These are phyloP conservation scores for Microdochium paspali DNA, from an alignment of 2,329 filamentous ascomycete genomes.

Conservation along the genomic window DNA sequence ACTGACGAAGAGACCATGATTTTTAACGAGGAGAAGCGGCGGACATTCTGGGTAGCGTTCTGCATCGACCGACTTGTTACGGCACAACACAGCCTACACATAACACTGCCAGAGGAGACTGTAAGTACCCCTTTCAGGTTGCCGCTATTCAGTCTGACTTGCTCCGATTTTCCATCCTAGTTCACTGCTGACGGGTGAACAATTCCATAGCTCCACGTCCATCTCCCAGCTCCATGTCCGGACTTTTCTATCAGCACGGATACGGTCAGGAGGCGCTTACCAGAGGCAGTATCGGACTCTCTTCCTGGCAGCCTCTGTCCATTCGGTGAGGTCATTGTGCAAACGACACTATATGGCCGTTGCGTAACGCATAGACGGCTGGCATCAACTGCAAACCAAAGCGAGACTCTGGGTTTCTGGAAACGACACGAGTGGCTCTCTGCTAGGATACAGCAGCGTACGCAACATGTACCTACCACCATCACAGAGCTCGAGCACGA, in stretches of 20 bases:
- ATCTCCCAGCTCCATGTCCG: background rate
- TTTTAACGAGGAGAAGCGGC: background rate
- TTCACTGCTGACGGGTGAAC: background rate
- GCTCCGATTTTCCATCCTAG: background rate
- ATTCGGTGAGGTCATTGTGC: background rate
- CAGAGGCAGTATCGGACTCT: background rate
- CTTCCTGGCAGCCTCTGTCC: background rate
- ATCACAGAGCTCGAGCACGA: background rate
- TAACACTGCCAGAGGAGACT: background rate
- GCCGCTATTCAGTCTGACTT: too few species aligned
- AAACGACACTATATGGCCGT: background rate
- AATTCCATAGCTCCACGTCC: background rate
- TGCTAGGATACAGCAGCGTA: background rate
- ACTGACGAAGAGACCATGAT: background rate
- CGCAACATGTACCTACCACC: background rate
- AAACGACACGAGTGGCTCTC: background rate
- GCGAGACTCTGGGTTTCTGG: background rate
- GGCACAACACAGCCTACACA: background rate
- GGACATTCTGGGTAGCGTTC: background rate
- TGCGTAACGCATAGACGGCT: background rate
- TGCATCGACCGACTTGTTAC: background rate
- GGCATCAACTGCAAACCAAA: background rate
- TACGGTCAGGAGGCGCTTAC: background rate
- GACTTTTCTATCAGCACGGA: too few species aligned
- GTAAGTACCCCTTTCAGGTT: too few species aligned